A percentile compares a stretch with the other conserved stretches of the same genome.
These are phyloP conservation scores for Phylloporus arenicola DNA, from an alignment of 768 basidiomycete genomes.

Conservation along the genomic window DNA sequence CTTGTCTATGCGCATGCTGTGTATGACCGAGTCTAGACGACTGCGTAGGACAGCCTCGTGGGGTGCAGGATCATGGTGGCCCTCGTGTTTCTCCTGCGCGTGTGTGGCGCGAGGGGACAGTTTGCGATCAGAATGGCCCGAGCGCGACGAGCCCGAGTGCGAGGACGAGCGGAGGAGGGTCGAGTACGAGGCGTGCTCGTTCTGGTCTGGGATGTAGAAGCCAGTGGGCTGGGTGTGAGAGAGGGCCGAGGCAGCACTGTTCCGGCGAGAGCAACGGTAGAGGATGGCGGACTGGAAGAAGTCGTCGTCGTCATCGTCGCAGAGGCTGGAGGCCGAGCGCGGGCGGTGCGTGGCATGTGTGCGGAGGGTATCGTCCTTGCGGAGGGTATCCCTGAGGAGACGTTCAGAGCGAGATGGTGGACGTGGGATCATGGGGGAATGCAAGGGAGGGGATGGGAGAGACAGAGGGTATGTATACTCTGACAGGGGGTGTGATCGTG, in stretches of 20 bases:
- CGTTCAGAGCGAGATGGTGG: constrained; percentile 50
- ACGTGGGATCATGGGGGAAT: constrained; percentile 19
- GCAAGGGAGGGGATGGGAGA: not conserved
- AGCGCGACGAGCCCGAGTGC: constrained; percentile 25
- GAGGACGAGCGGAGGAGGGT: constrained; percentile 24
- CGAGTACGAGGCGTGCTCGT: constrained; percentile 22
- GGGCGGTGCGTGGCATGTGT: constrained; percentile 21
- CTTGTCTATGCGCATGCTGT: constrained; percentile 25
- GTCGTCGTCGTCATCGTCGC: constrained; percentile 23
- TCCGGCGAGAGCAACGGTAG: constrained; percentile 16
- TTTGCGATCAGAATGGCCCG: constrained; percentile 17
- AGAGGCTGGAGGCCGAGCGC: constrained; percentile 21
- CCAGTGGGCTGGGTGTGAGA: constrained; percentile 7
- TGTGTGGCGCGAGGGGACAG: constrained; percentile 9
- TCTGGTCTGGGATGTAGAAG: constrained; percentile 33
- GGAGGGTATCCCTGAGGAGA: constrained; percentile 52
- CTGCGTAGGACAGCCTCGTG: constrained; percentile 51
- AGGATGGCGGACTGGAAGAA: constrained; percentile 27
- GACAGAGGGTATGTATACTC: constrained; percentile 23
- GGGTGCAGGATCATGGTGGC: constrained; percentile 32
- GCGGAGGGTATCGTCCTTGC: constrained; percentile 42
- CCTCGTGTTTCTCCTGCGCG: constrained; percentile 17
- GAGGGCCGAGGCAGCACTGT: constrained; percentile 18
- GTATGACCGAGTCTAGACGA: constrained; percentile 49
- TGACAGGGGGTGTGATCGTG: constrained; percentile 27